Conservation (phyloP, 164 flowering plant genomes). For the Stephania japonica region DNA sequence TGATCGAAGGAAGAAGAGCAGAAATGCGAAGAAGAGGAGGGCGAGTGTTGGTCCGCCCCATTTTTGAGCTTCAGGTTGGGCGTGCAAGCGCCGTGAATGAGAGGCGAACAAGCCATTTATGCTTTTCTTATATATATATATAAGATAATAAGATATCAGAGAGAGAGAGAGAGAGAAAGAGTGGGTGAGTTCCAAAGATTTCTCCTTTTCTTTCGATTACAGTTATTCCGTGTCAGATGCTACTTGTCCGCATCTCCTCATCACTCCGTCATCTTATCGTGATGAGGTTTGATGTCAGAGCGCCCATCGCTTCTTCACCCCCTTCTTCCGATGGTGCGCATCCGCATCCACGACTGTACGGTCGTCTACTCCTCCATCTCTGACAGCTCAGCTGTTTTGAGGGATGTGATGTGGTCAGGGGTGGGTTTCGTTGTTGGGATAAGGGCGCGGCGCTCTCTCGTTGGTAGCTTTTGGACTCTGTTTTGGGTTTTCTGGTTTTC, state of each 20-base stretch:
- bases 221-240: not conserved
- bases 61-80: conserved; percentile 14
- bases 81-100: conserved; percentile 20
- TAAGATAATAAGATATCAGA: too few relatives aligned
- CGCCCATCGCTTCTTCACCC: not conserved
- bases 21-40: conserved; percentile 11
- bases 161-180: too few relatives aligned
- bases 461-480: too few relatives aligned
- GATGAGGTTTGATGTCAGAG: not conserved
- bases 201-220: not conserved
- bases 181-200: not conserved
- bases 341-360: too few relatives aligned
- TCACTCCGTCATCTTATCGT: not conserved
- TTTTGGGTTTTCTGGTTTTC: too few relatives aligned
- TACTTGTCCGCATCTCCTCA: not conserved
- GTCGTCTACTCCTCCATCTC: too few relatives aligned
- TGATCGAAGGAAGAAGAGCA: conserved; percentile 14
- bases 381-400: too few relatives aligned
- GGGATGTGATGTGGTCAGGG: too few relatives aligned
- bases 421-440: too few relatives aligned
- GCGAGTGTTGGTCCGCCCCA: conserved; percentile 11
- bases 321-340: too few relatives aligned
- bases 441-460: too few relatives aligned
- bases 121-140: not conserved
- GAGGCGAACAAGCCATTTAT: conserved; percentile 27